Evolutionary conservation across 768 basidiomycete genomes (phyloP).

Genomic region (Suillus fuscotomentosus): DNA sequence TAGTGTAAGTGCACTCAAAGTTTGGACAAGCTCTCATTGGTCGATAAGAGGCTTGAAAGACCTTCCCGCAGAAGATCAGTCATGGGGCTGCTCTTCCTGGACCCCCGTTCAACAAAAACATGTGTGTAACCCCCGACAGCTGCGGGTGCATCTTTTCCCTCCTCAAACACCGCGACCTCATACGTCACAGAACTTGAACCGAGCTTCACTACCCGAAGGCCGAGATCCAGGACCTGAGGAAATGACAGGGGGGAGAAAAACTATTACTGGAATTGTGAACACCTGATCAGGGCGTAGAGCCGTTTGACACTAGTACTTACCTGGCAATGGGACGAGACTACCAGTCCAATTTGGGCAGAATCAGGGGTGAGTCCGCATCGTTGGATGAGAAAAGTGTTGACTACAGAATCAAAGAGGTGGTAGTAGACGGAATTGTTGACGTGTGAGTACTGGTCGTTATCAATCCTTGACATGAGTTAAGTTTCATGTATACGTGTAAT

Average conservation of each 20-base stretch:
- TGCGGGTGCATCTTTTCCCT: conserved; percentile 25
- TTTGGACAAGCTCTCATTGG: conserved; percentile 9
- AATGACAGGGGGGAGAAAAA: conserved; percentile 76
- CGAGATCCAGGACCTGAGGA: conserved; percentile 68
- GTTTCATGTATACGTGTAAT: background rate
- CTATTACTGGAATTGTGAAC: conserved; percentile 27
- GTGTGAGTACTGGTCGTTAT: conserved; percentile 85
- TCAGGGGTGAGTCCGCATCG: conserved; percentile 55
- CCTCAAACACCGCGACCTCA: conserved; percentile 73
- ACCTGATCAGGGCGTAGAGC: background rate
- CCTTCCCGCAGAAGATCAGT: conserved; percentile 41
- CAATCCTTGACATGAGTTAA: conserved; percentile 53
- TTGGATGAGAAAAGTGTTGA: conserved; percentile 77
- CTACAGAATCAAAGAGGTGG: conserved; percentile 77
- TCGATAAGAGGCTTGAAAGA: conserved; percentile 27
- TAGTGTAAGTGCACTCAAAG: conserved; percentile 15
- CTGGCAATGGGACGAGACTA: conserved; percentile 75
- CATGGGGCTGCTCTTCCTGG: conserved; percentile 57
- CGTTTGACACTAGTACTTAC: conserved; percentile 28
- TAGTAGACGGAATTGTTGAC: conserved; percentile 82
- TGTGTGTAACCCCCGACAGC: conserved; percentile 69
- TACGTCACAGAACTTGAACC: conserved; percentile 78
- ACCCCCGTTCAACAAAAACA: conserved; percentile 71
- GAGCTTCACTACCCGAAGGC: conserved; percentile 62
- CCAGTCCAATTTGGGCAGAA: conserved; percentile 66